Conservation (phyloP, 805 yeast species). For the Kodamaea leandrae region DNA sequence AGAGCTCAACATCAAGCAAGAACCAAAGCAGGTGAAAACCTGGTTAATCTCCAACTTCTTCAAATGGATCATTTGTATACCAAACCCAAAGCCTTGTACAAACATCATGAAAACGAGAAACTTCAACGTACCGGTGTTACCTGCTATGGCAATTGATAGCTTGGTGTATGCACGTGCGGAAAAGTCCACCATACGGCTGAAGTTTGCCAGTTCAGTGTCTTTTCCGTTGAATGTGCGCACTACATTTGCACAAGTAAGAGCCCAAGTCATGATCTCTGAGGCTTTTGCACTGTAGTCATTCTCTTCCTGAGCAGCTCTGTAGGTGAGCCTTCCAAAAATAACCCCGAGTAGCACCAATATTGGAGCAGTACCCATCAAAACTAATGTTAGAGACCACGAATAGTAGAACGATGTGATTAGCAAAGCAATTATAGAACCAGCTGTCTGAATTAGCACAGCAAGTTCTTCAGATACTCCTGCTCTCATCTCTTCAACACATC, state of each 20-base stretch:
- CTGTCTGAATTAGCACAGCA: slow-evolving; percentile 53
- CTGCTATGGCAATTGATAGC: slow-evolving; percentile 46
- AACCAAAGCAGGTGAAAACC: slow-evolving; percentile 78
- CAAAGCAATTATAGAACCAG: slow-evolving; percentile 52
- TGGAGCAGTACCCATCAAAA: slow-evolving; percentile 75
- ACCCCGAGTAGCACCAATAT: slow-evolving; percentile 51
- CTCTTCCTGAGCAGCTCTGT: slow-evolving; percentile 49
- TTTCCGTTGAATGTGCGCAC: slow-evolving; percentile 64
- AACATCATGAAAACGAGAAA: slow-evolving; percentile 67
- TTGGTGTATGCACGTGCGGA: slow-evolving; percentile 41
- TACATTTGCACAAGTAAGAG: slow-evolving; percentile 54
- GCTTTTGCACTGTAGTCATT: slow-evolving; percentile 55
- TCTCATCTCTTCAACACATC: slow-evolving; percentile 74
- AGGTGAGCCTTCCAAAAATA: slow-evolving; percentile 51
- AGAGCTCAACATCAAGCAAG: slow-evolving; percentile 73
- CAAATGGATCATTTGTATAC: slow-evolving; percentile 58
- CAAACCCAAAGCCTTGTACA: slow-evolving; percentile 93
- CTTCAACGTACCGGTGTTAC: slow-evolving; percentile 57
- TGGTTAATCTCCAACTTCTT: slow-evolving; percentile 55
- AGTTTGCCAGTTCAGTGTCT: slow-evolving; percentile 45
- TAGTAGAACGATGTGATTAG: slow-evolving; percentile 65
- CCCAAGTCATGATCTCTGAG: slow-evolving; percentile 69
- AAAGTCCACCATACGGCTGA: slow-evolving; percentile 34
- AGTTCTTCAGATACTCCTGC: slow-evolving; percentile 65
- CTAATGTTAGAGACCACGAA: slow-evolving; percentile 83